A percentile compares a stretch with the other conserved stretches of the same genome.
phyloP scores from a whole-genome alignment of 345 rosid genomes.

The Camelina hispida region DNA sequence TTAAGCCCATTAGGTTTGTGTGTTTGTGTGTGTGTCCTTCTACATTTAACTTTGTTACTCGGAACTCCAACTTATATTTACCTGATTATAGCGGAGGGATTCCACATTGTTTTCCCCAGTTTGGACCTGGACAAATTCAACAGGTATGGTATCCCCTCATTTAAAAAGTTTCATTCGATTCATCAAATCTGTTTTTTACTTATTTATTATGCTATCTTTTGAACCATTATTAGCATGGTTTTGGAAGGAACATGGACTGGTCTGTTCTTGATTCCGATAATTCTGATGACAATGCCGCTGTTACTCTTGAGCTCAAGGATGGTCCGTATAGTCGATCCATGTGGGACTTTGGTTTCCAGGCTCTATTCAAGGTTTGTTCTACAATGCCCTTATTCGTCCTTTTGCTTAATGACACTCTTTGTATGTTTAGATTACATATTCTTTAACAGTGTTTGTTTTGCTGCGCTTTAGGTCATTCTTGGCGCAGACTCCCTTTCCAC shows the following conservation, averaged over 20 bases:
- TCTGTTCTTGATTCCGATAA: conserved; percentile 65
- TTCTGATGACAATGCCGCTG: conserved; percentile 62
- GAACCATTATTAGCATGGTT: conserved; percentile 71
- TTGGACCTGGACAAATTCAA: conserved; percentile 88
- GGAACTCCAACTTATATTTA: neutral
- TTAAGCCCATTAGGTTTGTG: conserved; percentile 82
- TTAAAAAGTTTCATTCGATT: neutral
- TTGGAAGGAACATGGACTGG: conserved; percentile 98
- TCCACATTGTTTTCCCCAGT: conserved; percentile 99
- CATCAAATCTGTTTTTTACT: neutral
- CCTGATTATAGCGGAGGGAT: conserved; percentile 72
- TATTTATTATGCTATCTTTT: conserved; percentile 8
- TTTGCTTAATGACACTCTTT: conserved; percentile 1
- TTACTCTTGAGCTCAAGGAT: conserved; percentile 84
- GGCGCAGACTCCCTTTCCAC: conserved; percentile 74
- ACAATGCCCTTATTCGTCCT: neutral
- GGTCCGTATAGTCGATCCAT: conserved; percentile 83
- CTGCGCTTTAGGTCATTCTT: conserved; percentile 60
- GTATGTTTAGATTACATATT: neutral
- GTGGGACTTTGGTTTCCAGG: conserved; percentile 94
- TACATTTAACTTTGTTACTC: neutral
- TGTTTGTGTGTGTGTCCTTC: neutral
- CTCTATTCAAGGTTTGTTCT: conserved; percentile 66
- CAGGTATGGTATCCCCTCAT: conserved; percentile 55
- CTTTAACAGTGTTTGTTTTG: conserved; percentile 23